Conservation (phyloP, 2,329 filamentous ascomycete genomes). For the Fusarium sp. region DNA sequence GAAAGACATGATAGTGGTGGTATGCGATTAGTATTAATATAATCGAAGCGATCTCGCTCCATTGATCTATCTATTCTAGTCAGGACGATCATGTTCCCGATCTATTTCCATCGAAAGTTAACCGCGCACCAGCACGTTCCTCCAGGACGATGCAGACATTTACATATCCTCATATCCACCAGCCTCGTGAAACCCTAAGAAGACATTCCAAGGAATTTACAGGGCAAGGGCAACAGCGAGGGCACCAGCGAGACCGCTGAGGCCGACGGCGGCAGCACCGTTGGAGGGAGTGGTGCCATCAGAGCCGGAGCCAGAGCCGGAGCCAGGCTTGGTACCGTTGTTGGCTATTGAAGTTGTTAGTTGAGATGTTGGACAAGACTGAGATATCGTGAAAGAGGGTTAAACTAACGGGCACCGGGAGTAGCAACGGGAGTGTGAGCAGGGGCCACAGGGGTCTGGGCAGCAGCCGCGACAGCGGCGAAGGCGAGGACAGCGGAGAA, state of each 20-base stretch:
- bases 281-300: constrained; percentile 6
- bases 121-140: constrained; percentile 37
- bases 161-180: constrained; percentile 22
- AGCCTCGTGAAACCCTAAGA: background rate
- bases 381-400: constrained; percentile 18
- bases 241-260: constrained; percentile 38
- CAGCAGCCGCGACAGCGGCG: constrained; percentile 39
- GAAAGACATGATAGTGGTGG: constrained; percentile 8
- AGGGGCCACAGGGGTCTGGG: constrained; percentile 34
- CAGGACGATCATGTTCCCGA: constrained; percentile 27
- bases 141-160: constrained; percentile 19
- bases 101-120: constrained; percentile 39
- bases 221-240: constrained; percentile 39
- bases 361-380: constrained; percentile 9
- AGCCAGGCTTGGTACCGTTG: constrained; percentile 33
- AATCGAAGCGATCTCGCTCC: constrained; percentile 36
- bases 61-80: constrained; percentile 35
- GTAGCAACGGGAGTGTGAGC: constrained; percentile 31
- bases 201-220: constrained; percentile 26
- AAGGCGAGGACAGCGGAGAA: constrained; percentile 42
- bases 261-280: constrained; percentile 33
- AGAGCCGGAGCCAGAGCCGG: constrained; percentile 15
- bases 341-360: constrained; percentile 20
- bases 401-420: constrained; percentile 30
- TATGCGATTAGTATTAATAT: constrained; percentile 44